Evolutionary conservation across 2,329 filamentous ascomycete species (phyloP).

Genomic region (Mariannaea sp.): DNA sequence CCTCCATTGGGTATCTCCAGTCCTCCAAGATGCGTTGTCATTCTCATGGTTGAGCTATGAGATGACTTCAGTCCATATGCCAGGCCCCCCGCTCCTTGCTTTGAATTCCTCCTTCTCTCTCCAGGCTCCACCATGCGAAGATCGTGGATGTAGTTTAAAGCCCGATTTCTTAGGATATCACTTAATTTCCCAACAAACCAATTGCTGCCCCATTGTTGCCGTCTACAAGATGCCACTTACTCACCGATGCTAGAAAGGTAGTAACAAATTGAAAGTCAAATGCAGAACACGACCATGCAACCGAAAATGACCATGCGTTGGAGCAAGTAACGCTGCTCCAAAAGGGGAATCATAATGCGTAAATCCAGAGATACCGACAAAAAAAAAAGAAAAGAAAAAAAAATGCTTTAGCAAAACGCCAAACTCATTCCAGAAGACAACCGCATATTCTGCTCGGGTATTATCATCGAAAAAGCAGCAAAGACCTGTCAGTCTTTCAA

Average conservation of each 20-base stretch:
- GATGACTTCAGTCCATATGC: not conserved
- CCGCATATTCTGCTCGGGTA: not conserved
- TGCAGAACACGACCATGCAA: conserved; percentile 5
- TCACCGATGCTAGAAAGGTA: conserved; percentile 11
- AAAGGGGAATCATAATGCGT: conserved; percentile 19
- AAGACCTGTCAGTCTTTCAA: not conserved
- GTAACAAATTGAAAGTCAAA: conserved; percentile 9
- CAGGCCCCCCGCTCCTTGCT: not conserved
- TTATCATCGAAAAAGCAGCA: not conserved
- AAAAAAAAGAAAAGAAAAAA: conserved; percentile 2
- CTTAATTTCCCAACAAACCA: not conserved
- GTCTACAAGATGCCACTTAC: conserved; percentile 5
- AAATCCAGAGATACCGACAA: too few relatives aligned
- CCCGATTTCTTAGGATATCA: not conserved
- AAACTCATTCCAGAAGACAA: conserved; percentile 1
- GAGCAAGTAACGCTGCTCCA: conserved; percentile 10
- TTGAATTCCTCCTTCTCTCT: not conserved
- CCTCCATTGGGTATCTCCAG: conserved; percentile 17
- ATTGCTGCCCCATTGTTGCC: not conserved
- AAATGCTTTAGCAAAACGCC: conserved; percentile 11
- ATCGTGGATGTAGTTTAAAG: not conserved
- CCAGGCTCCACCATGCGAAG: not conserved
- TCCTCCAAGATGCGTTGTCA: conserved; percentile 4
- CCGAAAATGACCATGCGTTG: conserved; percentile 7
- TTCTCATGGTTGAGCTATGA: not conserved